Evolutionary conservation across 1,284 basidiomycete species (phyloP).

Genomic region (Apiotrichum sp.): DNA sequence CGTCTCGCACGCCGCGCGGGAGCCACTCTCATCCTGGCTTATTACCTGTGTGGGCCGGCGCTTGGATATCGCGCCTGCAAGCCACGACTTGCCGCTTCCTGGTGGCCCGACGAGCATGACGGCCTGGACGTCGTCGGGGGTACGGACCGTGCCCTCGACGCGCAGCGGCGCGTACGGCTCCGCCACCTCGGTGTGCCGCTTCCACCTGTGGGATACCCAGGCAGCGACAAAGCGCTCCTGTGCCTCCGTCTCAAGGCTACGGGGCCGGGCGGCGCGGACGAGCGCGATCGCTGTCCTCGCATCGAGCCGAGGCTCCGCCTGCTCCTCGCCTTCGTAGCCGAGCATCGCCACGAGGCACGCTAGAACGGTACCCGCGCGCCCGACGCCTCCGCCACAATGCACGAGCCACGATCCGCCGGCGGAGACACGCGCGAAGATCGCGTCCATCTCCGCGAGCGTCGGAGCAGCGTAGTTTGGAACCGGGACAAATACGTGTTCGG

Average conservation of each 20-base stretch:
- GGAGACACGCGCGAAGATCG: slow-evolving; percentile 51
- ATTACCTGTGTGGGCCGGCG: slow-evolving; percentile 52
- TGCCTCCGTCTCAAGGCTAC: slow-evolving; percentile 55
- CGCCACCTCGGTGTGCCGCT: slow-evolving; percentile 19
- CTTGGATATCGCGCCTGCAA: slow-evolving; percentile 51
- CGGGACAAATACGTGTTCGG: slow-evolving; percentile 57
- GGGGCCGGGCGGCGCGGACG: slow-evolving; percentile 53
- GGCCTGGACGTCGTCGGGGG: too few relatives aligned
- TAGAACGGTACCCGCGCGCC: slow-evolving; percentile 58
- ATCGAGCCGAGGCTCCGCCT: slow-evolving; percentile 50
- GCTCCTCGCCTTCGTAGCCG: slow-evolving; percentile 39
- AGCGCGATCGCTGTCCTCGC: slow-evolving; percentile 52
- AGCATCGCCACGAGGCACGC: slow-evolving; percentile 58
- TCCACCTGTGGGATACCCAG: slow-evolving; percentile 59
- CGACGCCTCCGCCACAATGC: slow-evolving; percentile 61
- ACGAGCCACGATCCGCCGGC: slow-evolving; percentile 52
- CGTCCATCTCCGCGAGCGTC: slow-evolving; percentile 58
- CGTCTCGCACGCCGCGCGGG: slow-evolving; percentile 51
- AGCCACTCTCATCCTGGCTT: slow-evolving; percentile 56
- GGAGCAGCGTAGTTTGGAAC: slow-evolving; percentile 55
- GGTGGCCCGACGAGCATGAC: slow-evolving; percentile 57
- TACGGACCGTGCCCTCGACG: too few relatives aligned
- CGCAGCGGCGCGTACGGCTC: slow-evolving; percentile 6
- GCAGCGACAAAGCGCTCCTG: slow-evolving; percentile 56
- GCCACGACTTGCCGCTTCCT: slow-evolving; percentile 59